Evolutionary conservation across 306 rosid genomes (phyloP).

Genomic region (Rosa multiflora): DNA sequence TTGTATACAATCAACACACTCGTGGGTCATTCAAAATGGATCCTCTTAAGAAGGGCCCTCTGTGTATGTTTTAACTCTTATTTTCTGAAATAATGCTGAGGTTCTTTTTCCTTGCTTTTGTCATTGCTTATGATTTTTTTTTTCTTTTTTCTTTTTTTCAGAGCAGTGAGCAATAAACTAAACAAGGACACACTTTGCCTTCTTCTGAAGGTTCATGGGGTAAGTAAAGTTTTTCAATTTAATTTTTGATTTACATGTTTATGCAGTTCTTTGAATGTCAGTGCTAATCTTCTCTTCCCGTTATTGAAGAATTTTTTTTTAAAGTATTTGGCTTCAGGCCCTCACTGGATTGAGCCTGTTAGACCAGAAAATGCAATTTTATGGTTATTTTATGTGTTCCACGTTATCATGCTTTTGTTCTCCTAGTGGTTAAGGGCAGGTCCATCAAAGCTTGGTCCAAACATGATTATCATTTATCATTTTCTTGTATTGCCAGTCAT

Average conservation of each 20-base stretch:
- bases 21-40: neutral
- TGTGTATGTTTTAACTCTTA: neutral
- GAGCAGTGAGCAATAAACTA: conserved; percentile 73
- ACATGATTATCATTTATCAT: neutral
- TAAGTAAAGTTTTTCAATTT: conserved; percentile 33
- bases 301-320: neutral
- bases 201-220: conserved; percentile 76
- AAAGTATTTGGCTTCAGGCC: neutral
- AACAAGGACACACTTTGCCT: conserved; percentile 75
- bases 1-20: neutral
- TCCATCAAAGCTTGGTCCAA: neutral
- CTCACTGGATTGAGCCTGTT: neutral
- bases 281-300: conserved; percentile 3
- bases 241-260: neutral
- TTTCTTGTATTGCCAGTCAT: conserved; percentile 7
- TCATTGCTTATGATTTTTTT: conserved; percentile 6
- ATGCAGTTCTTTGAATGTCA: neutral
- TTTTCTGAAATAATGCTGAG: neutral
- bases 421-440: neutral
- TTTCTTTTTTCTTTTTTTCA: conserved; percentile 15
- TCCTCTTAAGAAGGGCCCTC: neutral
- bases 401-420: neutral
- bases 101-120: neutral
- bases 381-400: neutral
- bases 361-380: neutral